Evolutionary conservation across 352 stramenopile species (phyloP), one percentile per base, ranked within the genome.

Genomic region (Phytophthora podocarpi): DNA sequence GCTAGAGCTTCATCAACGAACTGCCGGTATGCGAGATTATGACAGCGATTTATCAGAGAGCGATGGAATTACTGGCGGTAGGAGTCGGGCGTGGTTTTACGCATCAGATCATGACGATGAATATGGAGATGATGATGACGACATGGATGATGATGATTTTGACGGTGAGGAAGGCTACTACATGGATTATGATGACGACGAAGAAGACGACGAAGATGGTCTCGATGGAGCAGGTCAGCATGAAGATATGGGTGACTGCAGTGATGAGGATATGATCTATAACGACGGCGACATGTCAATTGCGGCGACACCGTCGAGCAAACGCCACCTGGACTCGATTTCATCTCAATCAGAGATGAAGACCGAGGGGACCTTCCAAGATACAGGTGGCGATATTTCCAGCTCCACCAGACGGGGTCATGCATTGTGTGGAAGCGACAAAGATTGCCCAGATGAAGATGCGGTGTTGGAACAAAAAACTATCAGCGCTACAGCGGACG

Each of bases 181-280:
- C 24, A 71, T 85, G 49, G 64, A 85, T 34, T 75, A 83, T 54
- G 76, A 89, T 34, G 73, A 90, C n/a, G 77, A 82, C 13, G 76
- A 79, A 12, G 77, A 80, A 11, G 74, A 85, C 6, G 72, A 81
- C 10, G 55, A 73, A 8, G 66, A 83, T 31, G 50, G 52, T 27
- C 36, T 65, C 31, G 45, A 52, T 51, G 45, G 36, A n/a, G 18
- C n/a, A 46, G 11, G 47, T 13, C 46, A 59, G 16, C 55, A 47
- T 56, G 43, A 54, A 12, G 50, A 67, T 12, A 63, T 58, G 40
- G 56, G 69, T 20, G 67, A 79, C 34, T 72, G 72, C 1, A 89
- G 77, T 36, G 77, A 87, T 35, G 69, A 80, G 0, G 58, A 72
- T 34, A 56, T 50, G 26, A 40, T 30, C 32, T 50, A 70, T 8